Base-by-base conservation (phyloP, 2,329 filamentous ascomycete genomes). In the Diaporthe capsici region DNA sequence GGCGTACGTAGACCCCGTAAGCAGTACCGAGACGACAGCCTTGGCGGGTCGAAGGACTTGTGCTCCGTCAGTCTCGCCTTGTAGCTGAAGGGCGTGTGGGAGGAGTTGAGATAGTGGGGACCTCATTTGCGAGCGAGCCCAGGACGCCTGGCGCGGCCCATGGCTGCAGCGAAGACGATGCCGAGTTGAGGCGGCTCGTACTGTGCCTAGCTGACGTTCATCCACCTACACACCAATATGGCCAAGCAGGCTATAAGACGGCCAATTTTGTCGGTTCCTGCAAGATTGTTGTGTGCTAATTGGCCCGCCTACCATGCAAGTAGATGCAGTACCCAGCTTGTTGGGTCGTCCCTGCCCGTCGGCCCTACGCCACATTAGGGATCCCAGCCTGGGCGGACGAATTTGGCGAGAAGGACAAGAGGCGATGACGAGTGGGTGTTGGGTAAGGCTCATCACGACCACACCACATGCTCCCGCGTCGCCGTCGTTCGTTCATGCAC, bases 271-370 rank as follows among this genome's bases (percentile, higher is more conserved):
- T 25, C 12, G 34, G 31, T 39, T 34, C 44, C 47, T 51, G 47
- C 12, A 17, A n/a, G 44, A 17, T n/a, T 25, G 13, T 51, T 37
- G 22, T 39, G 65, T 39, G 65, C 31, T 39, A 25, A 39, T 68
- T 68, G 65, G 65, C 65, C 22, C 31, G 47, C 28, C 22, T 7
- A 28, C 17, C 39, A 31, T 53, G 31, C 28, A 53, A 39, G 65
- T 4, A 39, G 22, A 17, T 15, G 31, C 22, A 53, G 47, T 20
- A 7, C 31, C 65, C 47, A 39, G 22, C 31, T 15, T 37, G 47
- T 68, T 68, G 65, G 65, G 65, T 39, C 65, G 65, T 68, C 47
- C 65, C 65, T 68, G 65, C 15, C 31, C 20, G 44, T 7, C 20
- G 20, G 47, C 63, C 63, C 28, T 67, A 51, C 44, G 22, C 22